These are phyloP conservation scores for Aspergillus hortae DNA, from an alignment of 2,329 filamentous ascomycete genomes.

Conservation along the genomic window DNA sequence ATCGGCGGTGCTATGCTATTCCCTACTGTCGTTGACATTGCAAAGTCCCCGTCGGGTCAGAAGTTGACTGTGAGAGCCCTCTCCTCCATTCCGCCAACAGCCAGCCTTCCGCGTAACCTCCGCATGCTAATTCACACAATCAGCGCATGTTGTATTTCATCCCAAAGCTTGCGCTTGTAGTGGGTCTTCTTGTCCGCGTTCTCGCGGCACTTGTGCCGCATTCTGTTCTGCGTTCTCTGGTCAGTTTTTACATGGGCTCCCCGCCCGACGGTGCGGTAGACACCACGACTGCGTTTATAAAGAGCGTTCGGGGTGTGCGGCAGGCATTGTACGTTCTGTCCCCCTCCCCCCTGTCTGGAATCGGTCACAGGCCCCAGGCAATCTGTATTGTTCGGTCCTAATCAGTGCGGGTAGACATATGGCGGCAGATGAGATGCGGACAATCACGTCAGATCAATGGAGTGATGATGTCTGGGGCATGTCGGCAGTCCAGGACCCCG, in stretches of 20 bases:
- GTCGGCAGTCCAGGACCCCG: conserved; percentile 26
- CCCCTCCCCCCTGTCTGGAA: not conserved
- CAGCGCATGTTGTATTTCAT: conserved; percentile 32
- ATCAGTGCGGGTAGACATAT: conserved; percentile 42
- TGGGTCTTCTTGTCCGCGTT: conserved; percentile 38
- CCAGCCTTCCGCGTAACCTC: too few relatives aligned
- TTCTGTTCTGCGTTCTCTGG: conserved; percentile 36
- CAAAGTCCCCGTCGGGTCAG: conserved; percentile 57
- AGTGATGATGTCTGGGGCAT: conserved; percentile 58
- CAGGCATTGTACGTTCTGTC: conserved; percentile 49
- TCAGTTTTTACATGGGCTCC: conserved; percentile 43
- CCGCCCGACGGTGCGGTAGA: conserved; percentile 39
- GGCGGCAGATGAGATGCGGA: conserved; percentile 55
- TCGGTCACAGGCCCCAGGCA: not conserved
- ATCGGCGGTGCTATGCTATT: conserved; percentile 63
- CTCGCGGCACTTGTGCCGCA: conserved; percentile 43
- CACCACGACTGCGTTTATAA: conserved; percentile 51
- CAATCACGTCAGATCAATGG: conserved; percentile 57
- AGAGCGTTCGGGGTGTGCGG: conserved; percentile 46
- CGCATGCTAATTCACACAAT: too few relatives aligned
- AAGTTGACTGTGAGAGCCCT: conserved; percentile 43
- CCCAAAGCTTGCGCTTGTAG: conserved; percentile 36
- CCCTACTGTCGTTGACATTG: conserved; percentile 71
- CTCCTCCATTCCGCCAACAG: not conserved
- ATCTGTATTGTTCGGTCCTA: not conserved